Conservation (phyloP, 345 rosid species). For the Psidium friedrichsthalianum region DNA sequence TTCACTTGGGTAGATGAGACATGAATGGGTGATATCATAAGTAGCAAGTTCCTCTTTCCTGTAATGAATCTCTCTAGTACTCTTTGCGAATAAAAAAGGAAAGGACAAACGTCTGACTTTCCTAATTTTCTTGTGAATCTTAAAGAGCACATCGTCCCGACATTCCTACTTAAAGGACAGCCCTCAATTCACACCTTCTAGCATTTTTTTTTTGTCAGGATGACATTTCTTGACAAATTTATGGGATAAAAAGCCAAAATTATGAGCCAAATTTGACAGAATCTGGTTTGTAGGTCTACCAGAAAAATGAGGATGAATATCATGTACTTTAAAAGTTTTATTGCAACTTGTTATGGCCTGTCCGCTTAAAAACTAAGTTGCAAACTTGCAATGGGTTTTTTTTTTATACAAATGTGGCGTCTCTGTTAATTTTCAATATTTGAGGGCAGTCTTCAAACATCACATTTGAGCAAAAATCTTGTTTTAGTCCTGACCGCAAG, state of each 20-base stretch:
- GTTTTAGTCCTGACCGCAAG: background rate
- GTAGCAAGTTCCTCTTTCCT: background rate
- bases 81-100: background rate
- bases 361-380: background rate
- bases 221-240: background rate
- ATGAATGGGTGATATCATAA: background rate
- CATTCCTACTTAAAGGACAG: background rate
- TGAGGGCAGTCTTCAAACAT: background rate
- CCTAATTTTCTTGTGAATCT: background rate
- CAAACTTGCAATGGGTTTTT: background rate
- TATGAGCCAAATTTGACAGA: background rate
- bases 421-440: background rate
- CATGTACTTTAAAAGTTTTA: background rate
- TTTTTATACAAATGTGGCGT: background rate
- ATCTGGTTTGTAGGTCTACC: background rate
- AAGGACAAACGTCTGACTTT: background rate
- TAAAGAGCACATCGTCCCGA: background rate
- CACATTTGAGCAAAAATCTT: background rate
- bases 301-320: background rate
- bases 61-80: background rate
- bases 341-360: background rate
- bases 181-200: background rate
- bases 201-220: background rate
- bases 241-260: background rate
- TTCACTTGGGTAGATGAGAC: background rate